phyloP scores from a whole-genome alignment of 1,139 yeast species.

The Kurtzmaniella natalensis region DNA sequence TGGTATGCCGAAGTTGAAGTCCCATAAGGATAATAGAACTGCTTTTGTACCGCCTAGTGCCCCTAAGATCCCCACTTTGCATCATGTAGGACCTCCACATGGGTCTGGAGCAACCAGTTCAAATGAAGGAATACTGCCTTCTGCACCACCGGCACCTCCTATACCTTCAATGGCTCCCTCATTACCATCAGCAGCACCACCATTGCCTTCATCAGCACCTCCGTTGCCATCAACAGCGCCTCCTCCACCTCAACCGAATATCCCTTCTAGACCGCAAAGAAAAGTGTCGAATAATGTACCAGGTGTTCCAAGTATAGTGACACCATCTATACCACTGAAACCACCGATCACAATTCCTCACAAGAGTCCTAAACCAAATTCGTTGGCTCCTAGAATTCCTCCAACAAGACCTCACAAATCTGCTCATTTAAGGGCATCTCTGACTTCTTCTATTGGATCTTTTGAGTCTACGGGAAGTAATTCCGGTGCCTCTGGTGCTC shows the following conservation, averaged over 20 bases:
- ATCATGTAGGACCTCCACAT: conserved; percentile 6
- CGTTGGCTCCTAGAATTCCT: conserved; percentile 29
- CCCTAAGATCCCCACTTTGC: conserved; percentile 26
- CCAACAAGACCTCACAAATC: conserved; percentile 30
- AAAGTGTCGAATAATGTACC: not conserved
- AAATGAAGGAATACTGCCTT: no score
- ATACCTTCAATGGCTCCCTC: conserved; percentile 20
- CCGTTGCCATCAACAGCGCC: conserved; percentile 16
- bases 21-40: conserved; percentile 45
- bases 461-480: conserved; percentile 5
- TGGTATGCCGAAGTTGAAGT: conserved; percentile 77
- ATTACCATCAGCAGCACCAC: conserved; percentile 14
- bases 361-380: conserved; percentile 1
- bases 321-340: conserved; percentile 15
- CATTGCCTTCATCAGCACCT: conserved; percentile 17
- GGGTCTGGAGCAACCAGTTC: conserved; percentile 6
- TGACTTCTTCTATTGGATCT: conserved; percentile 16
- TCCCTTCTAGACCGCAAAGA: conserved; percentile 6
- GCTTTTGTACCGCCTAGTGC: conserved; percentile 39
- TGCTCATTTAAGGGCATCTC: conserved; percentile 22
- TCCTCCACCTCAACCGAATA: conserved; percentile 17
- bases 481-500: conserved; percentile 11
- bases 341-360: conserved; percentile 19
- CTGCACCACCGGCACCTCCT: conserved; percentile 9
- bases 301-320: conserved; percentile 11